Evolutionary conservation across 2,329 filamentous ascomycete genomes (phyloP).

Genomic region (Ascochyta koolunga): DNA sequence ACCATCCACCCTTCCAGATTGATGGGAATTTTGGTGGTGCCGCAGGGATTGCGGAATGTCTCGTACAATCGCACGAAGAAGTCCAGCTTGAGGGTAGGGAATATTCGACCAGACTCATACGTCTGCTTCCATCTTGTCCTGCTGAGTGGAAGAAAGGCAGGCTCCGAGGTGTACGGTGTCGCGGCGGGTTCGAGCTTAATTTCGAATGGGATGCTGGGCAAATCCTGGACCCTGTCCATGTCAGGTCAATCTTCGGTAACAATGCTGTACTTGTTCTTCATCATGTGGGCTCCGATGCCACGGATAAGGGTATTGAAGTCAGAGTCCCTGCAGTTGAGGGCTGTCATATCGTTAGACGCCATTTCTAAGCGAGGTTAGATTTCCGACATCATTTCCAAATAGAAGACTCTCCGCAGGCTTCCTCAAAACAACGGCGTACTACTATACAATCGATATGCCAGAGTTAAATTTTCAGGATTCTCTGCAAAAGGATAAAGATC

Average conservation of each 20-base stretch:
- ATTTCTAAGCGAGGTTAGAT: neutral
- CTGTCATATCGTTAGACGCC: neutral
- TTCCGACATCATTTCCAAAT: neutral
- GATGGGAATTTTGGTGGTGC: conserved; percentile 59
- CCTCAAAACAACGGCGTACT: neutral
- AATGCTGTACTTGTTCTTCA: conserved; percentile 4
- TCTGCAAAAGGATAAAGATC: neutral
- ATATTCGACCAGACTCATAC: neutral
- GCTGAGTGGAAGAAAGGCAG: conserved; percentile 8
- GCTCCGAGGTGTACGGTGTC: conserved; percentile 8
- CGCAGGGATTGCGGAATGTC: conserved; percentile 54
- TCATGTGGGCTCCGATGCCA: conserved; percentile 1
- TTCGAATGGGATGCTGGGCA: conserved; percentile 12
- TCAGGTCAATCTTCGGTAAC: conserved; percentile 8
- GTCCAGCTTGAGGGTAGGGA: neutral
- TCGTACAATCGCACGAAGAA: conserved; percentile 9
- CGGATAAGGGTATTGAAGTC: neutral
- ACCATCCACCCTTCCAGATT: conserved; percentile 51
- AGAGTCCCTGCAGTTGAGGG: conserved; percentile 5
- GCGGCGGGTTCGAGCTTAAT: conserved; percentile 15
- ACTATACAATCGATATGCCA: neutral
- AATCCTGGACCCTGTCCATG: conserved; percentile 1
- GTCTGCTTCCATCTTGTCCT: conserved; percentile 17
- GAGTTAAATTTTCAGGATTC: neutral
- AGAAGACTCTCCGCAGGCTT: neutral